A percentile compares a stretch with the other conserved stretches of the same genome.
Evolutionary conservation across 768 basidiomycete genomes (phyloP).

Genomic region (Boletus rufocinnamomeus): DNA sequence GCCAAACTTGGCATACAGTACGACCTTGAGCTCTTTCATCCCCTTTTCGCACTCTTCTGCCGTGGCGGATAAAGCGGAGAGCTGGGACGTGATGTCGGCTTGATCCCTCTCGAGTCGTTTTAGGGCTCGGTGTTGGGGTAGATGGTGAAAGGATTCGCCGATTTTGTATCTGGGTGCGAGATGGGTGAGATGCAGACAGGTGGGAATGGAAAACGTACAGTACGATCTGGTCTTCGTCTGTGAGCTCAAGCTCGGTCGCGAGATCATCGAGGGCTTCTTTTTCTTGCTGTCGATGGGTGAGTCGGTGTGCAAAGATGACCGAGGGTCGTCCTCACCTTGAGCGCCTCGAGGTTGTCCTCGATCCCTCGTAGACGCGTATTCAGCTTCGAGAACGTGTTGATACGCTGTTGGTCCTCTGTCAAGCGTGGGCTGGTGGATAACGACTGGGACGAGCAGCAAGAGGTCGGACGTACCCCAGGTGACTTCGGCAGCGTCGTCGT

Average conservation of each 20-base stretch:
- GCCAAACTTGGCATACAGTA: conserved; percentile 89
- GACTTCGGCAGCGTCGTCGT: conserved; percentile 72
- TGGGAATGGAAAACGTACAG: conserved; percentile 49
- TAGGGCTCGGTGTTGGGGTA: conserved; percentile 67
- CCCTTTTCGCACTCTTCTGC: conserved; percentile 67
- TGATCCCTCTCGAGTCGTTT: conserved; percentile 74
- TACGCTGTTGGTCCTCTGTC: conserved; percentile 83
- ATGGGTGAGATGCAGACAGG: conserved; percentile 63
- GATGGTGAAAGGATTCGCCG: conserved; percentile 86
- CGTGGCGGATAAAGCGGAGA: conserved; percentile 49
- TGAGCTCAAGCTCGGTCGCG: conserved; percentile 82
- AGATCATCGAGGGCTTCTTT: conserved; percentile 94
- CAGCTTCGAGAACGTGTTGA: conserved; percentile 89
- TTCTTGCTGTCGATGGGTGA: conserved; percentile 63
- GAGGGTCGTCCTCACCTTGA: conserved; percentile 57
- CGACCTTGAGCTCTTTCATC: conserved; percentile 81
- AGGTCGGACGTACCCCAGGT: conserved; percentile 66
- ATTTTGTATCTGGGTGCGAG: conserved; percentile 74
- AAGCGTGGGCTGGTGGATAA: not conserved
- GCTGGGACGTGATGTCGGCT: conserved; percentile 53
- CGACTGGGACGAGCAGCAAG: too few relatives aligned
- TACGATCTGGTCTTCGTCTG: conserved; percentile 80
- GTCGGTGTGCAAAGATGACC: not conserved
- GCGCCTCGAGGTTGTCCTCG: conserved; percentile 66
- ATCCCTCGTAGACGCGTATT: conserved; percentile 75